Evolutionary conservation across 1,284 basidiomycete genomes (phyloP).

Genomic region (Trametes hirsuta): DNA sequence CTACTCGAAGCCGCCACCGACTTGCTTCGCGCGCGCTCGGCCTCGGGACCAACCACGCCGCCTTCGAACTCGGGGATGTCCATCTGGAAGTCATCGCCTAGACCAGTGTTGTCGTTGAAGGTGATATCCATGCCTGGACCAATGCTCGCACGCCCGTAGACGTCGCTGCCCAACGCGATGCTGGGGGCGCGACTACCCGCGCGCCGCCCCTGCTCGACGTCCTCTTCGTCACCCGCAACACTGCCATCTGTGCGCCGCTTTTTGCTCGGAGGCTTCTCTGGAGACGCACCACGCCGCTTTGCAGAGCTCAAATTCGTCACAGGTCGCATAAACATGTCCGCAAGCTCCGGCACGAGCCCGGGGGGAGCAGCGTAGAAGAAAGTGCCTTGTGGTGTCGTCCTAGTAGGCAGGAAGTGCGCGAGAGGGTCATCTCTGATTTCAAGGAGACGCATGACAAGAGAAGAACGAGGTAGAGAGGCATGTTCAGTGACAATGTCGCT

Average conservation of each 20-base stretch:
- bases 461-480: slow-evolving; percentile 82
- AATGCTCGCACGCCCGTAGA: slow-evolving; percentile 40
- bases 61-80: slow-evolving; percentile 45
- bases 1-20: slow-evolving; percentile 58
- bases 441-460: slow-evolving; percentile 79
- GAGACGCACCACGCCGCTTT: slow-evolving; percentile 58
- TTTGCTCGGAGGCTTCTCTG: slow-evolving; percentile 63
- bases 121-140: slow-evolving; percentile 47
- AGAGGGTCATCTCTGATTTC: slow-evolving; percentile 87
- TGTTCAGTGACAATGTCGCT: slow-evolving; percentile 79
- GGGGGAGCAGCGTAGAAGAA: slow-evolving; percentile 84
- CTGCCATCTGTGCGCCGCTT: slow-evolving; percentile 56
- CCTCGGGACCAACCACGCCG: slow-evolving; percentile 34
- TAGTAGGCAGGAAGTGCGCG: slow-evolving; percentile 84
- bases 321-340: slow-evolving; percentile 85
- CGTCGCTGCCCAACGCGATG: slow-evolving; percentile 54
- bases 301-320: slow-evolving; percentile 45
- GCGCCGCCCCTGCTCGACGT: slow-evolving; percentile 69
- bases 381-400: slow-evolving; percentile 66
- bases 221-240: slow-evolving; percentile 36
- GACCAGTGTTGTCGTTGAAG: slow-evolving; percentile 48
- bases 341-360: slow-evolving; percentile 80
- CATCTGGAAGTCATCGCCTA: slow-evolving; percentile 68
- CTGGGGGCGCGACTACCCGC: slow-evolving; percentile 65
- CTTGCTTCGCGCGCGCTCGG: slow-evolving; percentile 44